Evolutionary conservation across 2,329 filamentous ascomycete species (phyloP).

Genomic region (Ustilaginoidea virens): DNA sequence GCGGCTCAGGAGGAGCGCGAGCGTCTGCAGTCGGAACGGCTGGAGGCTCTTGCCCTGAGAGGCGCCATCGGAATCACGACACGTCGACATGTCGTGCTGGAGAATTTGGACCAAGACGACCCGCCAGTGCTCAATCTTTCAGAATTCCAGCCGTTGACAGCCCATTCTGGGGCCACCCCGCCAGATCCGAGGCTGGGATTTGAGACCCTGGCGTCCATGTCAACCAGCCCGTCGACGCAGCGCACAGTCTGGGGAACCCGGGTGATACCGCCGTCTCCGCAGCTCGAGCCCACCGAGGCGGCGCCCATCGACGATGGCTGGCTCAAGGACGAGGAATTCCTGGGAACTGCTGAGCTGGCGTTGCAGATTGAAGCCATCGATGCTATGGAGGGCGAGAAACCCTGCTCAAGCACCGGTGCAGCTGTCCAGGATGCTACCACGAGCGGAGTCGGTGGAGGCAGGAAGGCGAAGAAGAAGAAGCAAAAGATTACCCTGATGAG

Average conservation of each 20-base stretch:
- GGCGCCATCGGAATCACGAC: conserved; percentile 22
- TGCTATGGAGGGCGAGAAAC: conserved; percentile 16
- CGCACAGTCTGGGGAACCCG: conserved; percentile 90
- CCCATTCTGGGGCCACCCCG: conserved; percentile 34
- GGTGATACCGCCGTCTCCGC: conserved; percentile 45
- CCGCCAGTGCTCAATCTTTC: conserved; percentile 31
- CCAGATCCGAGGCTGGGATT: conserved; percentile 46
- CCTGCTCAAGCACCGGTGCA: conserved; percentile 5
- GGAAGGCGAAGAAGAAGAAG: conserved; percentile 48
- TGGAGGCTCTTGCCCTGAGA: conserved; percentile 56
- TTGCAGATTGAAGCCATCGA: conserved; percentile 42
- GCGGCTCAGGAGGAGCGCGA: conserved; percentile 77
- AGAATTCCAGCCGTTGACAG: conserved; percentile 49
- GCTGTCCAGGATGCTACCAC: conserved; percentile 7
- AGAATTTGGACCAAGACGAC: conserved; percentile 21
- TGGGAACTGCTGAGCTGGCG: conserved; percentile 44
- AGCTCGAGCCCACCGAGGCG: conserved; percentile 24
- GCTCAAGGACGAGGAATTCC: conserved; percentile 65
- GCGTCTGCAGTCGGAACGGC: conserved; percentile 62
- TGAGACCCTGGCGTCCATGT: conserved; percentile 56
- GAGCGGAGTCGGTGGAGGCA: conserved; percentile 20
- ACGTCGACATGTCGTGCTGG: conserved; percentile 16
- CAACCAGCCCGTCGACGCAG: conserved; percentile 60
- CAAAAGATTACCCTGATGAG: conserved; percentile 62
- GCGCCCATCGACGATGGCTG: conserved; percentile 56